Evolutionary conservation across 257 asterid genomes (phyloP).

Genomic region (Mitragyna speciosa): DNA sequence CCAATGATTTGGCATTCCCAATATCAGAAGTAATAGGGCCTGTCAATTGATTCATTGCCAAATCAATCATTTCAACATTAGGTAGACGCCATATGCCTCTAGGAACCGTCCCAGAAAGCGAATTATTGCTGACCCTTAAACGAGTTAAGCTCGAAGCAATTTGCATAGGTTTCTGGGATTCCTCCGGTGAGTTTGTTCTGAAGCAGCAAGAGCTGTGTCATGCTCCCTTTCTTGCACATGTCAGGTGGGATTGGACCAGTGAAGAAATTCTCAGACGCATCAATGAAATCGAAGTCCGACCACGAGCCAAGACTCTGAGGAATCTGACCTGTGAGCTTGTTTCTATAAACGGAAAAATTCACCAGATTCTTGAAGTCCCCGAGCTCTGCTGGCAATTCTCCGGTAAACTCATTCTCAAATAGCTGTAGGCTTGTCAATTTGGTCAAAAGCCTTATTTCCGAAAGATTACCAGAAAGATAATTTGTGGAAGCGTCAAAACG

Average conservation of each 20-base stretch:
- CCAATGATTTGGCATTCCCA: constrained; percentile 54
- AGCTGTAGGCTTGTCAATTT: constrained; percentile 67
- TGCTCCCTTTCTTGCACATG: constrained; percentile 78
- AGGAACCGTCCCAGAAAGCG: constrained; percentile 69
- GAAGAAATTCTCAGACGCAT: constrained; percentile 65
- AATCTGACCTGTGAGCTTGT: constrained; percentile 58
- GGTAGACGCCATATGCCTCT: constrained; percentile 81
- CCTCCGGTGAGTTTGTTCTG: constrained; percentile 70
- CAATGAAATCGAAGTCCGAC: constrained; percentile 61
- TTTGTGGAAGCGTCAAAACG: constrained; percentile 72
- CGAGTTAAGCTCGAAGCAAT: constrained; percentile 55
- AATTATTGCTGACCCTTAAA: constrained; percentile 61
- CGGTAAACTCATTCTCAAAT: constrained; percentile 58
- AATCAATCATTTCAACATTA: constrained; percentile 44
- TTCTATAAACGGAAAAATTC: constrained; percentile 62
- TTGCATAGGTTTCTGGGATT: constrained; percentile 64
- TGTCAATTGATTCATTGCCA: constrained; percentile 48
- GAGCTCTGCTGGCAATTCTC: constrained; percentile 66
- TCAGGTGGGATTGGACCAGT: constrained; percentile 82
- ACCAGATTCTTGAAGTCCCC: constrained; percentile 68
- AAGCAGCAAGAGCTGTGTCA: constrained; percentile 53
- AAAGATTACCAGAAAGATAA: constrained; percentile 54
- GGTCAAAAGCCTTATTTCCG: constrained; percentile 50
- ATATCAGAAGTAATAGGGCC: constrained; percentile 64
- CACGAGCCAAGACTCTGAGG: constrained; percentile 79